Evolutionary conservation across 208 protist genomes (phyloP).

Genomic region (Leishmania tropica): DNA sequence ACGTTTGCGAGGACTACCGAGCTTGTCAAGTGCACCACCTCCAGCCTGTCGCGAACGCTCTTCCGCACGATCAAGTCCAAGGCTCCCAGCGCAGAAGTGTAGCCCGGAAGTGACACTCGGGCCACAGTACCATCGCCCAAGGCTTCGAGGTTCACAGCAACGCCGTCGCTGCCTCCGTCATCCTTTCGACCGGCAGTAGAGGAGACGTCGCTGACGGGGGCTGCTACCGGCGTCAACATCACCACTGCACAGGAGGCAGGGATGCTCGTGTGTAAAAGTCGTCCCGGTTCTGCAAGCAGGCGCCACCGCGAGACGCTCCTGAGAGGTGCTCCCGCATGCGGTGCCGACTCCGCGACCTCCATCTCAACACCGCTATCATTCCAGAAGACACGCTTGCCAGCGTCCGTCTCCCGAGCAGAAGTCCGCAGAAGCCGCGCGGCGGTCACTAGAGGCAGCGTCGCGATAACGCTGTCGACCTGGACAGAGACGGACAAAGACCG

Average conservation of each 20-base stretch:
- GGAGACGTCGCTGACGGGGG: background rate
- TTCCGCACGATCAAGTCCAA: conserved; percentile 24
- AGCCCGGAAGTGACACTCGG: conserved; percentile 16
- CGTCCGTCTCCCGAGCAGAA: background rate
- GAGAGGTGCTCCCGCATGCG: too few relatives aligned
- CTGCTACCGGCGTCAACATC: background rate
- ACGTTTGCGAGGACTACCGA: conserved; percentile 27
- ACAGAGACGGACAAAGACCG: conserved; percentile 23
- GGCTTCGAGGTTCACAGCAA: conserved; percentile 1
- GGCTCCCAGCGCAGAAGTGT: conserved; percentile 20
- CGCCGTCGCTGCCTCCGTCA: background rate
- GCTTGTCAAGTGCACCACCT: conserved; percentile 19
- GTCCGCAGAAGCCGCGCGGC: conserved; percentile 6
- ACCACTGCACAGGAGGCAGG: background rate
- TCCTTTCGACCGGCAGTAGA: background rate
- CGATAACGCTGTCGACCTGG: conserved; percentile 12
- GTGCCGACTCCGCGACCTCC: background rate
- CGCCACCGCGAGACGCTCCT: background rate
- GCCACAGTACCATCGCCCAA: conserved; percentile 1
- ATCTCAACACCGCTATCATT: conserved; percentile 28
- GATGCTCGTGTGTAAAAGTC: background rate
- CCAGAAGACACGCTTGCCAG: conserved; percentile 3
- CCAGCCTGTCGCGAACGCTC: background rate
- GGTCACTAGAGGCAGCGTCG: conserved; percentile 19
- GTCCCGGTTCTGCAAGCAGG: background rate